These are phyloP conservation scores for Pseudogymnoascus sp. DNA, from an alignment of 2,329 filamentous ascomycete species.

Conservation along the genomic window DNA sequence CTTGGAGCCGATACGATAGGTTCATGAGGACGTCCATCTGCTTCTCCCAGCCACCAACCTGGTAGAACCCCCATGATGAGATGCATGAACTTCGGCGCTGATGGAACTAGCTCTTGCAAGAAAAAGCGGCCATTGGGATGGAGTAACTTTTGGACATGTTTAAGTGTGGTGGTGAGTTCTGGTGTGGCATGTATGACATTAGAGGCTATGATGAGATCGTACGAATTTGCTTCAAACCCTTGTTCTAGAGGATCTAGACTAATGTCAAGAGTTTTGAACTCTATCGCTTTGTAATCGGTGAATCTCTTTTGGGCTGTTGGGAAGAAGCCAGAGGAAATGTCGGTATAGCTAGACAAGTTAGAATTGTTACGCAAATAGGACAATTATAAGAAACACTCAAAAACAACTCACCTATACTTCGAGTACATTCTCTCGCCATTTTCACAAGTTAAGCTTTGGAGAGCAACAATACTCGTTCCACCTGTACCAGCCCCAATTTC, in stretches of 20 bases:
- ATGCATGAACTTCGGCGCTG: neutral
- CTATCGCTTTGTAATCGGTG: conserved; percentile 23
- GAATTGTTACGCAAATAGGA: neutral
- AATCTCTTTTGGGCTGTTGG: conserved; percentile 27
- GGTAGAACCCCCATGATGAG: conserved; percentile 20
- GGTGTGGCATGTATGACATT: conserved; percentile 24
- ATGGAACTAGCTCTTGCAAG: conserved; percentile 1
- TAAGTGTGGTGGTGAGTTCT: conserved; percentile 15
- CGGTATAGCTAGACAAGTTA: conserved; percentile 17
- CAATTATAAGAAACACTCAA: neutral
- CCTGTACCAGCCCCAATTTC: conserved; percentile 27
- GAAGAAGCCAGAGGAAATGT: conserved; percentile 27
- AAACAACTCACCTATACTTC: conserved; percentile 10
- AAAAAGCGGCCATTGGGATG: conserved; percentile 16
- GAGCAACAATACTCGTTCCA: conserved; percentile 15
- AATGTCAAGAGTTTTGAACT: conserved; percentile 29
- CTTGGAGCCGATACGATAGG: conserved; percentile 21
- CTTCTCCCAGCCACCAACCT: conserved; percentile 28
- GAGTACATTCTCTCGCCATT: conserved; percentile 11
- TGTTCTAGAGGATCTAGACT: conserved; percentile 26
- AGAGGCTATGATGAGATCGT: conserved; percentile 23
- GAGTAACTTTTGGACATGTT: conserved; percentile 18
- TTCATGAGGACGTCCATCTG: conserved; percentile 20
- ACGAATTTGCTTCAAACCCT: conserved; percentile 28
- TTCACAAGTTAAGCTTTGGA: conserved; percentile 12